Base-by-base conservation (phyloP, 495 filamentous ascomycete species). In the Talaromyces liani region DNA sequence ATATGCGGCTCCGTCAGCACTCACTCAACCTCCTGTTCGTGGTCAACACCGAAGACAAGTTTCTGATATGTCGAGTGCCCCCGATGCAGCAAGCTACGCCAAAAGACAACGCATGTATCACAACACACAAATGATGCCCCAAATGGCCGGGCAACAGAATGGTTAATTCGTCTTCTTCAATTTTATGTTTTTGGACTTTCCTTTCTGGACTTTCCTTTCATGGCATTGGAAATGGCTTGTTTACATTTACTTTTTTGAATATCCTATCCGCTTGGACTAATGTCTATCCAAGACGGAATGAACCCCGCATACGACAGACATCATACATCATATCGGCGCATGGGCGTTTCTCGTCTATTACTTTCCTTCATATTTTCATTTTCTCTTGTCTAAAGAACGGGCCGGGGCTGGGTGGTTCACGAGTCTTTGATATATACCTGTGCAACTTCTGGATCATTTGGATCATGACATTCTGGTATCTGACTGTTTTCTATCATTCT, bases 101-200 rank as follows among this genome's bases (percentile, higher is more conserved):
- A 88, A 88, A 68, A 77, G 87, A 65, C 87, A 86, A 70, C 83
- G 86, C 61, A 82, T 89, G 76, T 89, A 87, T 67, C 70, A 29
- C 22, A 62, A 51, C 18, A 14, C 60, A 27, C 60, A 62, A 18
- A 62, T 62, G 41, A 62, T 62, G 60, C 34, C 36, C 9, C 58
- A 61, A 31, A 49, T 61, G 22, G 58, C 58, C 22, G 60, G 60
- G 14, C 60, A 62, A 22, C 60, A 53, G 47, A 53, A 53, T 41
- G 60, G 60, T 20, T 62, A 33, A 62, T 22, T 16, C 10, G 20
- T 6, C 18, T 29, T 60, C 6, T 2, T 47, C 7, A 27, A 14
- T 0, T 60, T 60, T 20, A 1, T 58, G 8, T 34, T 31, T 34
- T 2, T 27, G 18, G 20, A 29, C 24, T 60, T 47, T 61, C 25